Percentiles rank a stretch among this genome's conserved stretches.
These are phyloP conservation scores for Lepraria neglecta DNA, from an alignment of 495 filamentous ascomycete species.

Conservation along the genomic window DNA sequence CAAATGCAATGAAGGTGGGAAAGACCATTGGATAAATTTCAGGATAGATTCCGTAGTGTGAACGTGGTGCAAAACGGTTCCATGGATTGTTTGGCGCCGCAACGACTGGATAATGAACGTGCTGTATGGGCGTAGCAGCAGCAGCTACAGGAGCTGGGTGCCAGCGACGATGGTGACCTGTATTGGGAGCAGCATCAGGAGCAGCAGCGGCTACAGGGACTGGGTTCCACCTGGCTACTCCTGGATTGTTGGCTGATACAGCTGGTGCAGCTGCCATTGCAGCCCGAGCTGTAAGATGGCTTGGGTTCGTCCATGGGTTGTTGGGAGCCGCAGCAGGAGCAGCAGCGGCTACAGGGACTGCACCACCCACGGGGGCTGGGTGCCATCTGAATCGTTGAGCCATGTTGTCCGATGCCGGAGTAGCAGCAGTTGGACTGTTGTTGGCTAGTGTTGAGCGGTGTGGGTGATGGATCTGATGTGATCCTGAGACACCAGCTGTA, in stretches of 20 bases:
- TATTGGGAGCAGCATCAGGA: neutral
- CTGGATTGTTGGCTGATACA: constrained; percentile 3
- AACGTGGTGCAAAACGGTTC: neutral
- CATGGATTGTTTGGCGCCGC: constrained; percentile 3
- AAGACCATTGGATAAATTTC: neutral
- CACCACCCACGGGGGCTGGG: neutral
- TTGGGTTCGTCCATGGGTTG: too few species aligned
- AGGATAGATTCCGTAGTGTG: neutral
- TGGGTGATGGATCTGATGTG: neutral
- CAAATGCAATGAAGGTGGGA: neutral
- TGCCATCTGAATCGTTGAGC: neutral
- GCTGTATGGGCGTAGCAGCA: neutral
- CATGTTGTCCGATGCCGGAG: neutral
- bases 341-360: too few species aligned
- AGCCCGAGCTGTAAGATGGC: too few species aligned
- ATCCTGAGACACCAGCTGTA: too few species aligned
- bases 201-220: too few species aligned
- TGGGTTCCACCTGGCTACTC: too few species aligned
- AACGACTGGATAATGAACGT: too few species aligned
- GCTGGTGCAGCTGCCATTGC: too few species aligned
- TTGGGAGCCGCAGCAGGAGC: too few species aligned
- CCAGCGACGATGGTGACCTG: neutral
- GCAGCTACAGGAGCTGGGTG: neutral
- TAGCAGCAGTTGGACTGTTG: too few species aligned
- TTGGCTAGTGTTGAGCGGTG: too few species aligned